Evolutionary conservation across 176 grass and related monocot species (phyloP), one percentile per base, ranked within the genome.

Genomic region (Ananas comosus): DNA sequence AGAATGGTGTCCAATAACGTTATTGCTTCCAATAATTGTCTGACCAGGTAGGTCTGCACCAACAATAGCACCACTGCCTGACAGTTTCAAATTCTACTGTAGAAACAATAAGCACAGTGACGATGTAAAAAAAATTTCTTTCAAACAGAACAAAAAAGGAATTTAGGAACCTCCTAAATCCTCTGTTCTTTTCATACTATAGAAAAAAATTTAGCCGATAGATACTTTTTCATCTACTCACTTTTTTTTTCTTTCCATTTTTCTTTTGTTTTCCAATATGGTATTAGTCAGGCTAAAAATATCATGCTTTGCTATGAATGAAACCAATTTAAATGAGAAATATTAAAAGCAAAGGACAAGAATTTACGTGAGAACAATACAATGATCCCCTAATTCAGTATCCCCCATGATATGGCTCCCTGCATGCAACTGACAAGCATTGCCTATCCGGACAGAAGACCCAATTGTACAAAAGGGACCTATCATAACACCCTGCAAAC

Each of bases 21-120:
- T 97, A 69, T 87, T 80, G 70, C 74, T 74, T 74, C 84, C 84
- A 69, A 97, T 83, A 65, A 85, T 54, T 72, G 89, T 92, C 17
- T 14, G 64, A 28, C 89, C 93, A 65, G 86, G 83, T 75, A 90
- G 71, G 72, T 92, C 86, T 71, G 89, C 82, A 82, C 93, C 93
- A 81, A 97, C 64, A 79, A 97, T 81, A 77, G 93, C 86, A 81
- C 86, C 93, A 90, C 89, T 92, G 84, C 81, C 76, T 79, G 66
- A 79, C 78, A 80, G 54, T 59, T 80, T 68, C 33, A 70, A 78
- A 76, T 76, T 79, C 21, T 51, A 48, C 16, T 65, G 25, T 13
- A 68, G 80, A 13, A 86, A 83, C 65, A 13, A 1, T 29, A 9
- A 48, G 4, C 6, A 16, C 51, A n/a, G 1, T 65, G 2, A 52